Base-by-base conservation (phyloP, 805 yeast genomes). In the Wickerhamiella domercqiae region DNA sequence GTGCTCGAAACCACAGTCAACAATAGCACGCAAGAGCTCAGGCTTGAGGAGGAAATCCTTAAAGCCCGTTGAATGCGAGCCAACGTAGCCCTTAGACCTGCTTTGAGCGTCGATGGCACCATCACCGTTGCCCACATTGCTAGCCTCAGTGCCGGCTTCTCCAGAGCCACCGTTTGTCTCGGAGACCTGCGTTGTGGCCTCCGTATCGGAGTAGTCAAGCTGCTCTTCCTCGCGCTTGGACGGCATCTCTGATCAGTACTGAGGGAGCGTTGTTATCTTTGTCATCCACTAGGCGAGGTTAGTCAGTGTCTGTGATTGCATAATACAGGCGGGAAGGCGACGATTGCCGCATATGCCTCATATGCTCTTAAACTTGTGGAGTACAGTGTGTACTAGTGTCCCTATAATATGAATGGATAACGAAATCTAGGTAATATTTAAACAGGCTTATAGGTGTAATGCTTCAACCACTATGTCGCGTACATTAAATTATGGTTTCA, bases 1-100 rank as follows among this genome's bases (percentile, higher is more conserved):
- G 68, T 87, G 98, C 69, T 87, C 98, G 60, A 87, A 87, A 70
- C 98, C 98, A 70, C 96, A 84, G 65, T 87, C 98, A 50, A 86
- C 93, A 58, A 87, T 87, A 47, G 98, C 98, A 66, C 98, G 79
- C 55, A 87, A 71, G 51, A 87, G 71, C 67, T 90, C 98, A 22
- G 97, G 96, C 67, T 90, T 90, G 63, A 87, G 72, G 56, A 90
- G 67, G 64, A 87, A 87, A 66, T 90, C 98, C 64, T 93, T 82
- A 76, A 90, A 87, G 60, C 96, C 96, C 47, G 97, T 87, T 47
- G 97, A 87, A 63, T 90, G 97, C 53, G 84, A 81, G 56, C 97
- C 97, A 43, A 86, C 97, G 54, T 90, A 90, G 57, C 97, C 97
- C 66, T 87, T 87, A 32, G 56, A 62, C 38, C 58, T 41, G 18